Percentiles rank a stretch among this genome's conserved stretches.
Conservation (phyloP, 257 asterid genomes). For the Plantago elongata region DNA sequence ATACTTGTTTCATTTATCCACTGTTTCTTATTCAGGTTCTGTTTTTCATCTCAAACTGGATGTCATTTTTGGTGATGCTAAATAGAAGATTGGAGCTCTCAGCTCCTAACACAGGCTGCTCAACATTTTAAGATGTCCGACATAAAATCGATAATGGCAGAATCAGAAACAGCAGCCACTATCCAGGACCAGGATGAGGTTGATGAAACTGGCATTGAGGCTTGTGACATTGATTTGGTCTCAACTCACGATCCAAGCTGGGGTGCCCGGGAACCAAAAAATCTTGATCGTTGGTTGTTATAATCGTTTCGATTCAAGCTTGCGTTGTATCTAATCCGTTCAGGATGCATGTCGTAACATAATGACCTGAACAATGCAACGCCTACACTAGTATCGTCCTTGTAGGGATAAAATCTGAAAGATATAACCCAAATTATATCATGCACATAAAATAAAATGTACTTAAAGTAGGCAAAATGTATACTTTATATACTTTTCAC, state of each 20-base stretch:
- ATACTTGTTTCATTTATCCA: neutral
- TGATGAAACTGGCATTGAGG: constrained; percentile 30
- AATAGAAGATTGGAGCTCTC: constrained; percentile 91
- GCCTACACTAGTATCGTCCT: too few relatives aligned
- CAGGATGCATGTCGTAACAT: too few relatives aligned
- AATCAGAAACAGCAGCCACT: constrained; percentile 45
- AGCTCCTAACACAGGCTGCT: constrained; percentile 92
- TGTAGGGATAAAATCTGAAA: too few relatives aligned
- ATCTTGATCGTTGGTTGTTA: too few relatives aligned
- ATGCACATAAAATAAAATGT: too few relatives aligned
- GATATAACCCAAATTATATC: too few relatives aligned
- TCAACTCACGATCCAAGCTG: constrained; percentile 27
- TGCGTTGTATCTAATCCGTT: too few relatives aligned
- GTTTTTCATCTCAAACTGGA: constrained; percentile 90
- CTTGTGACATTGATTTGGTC: constrained; percentile 31
- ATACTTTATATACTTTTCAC: too few relatives aligned
- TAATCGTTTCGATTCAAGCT: too few relatives aligned
- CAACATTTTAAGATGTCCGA: constrained; percentile 84
- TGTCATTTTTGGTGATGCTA: constrained; percentile 93
- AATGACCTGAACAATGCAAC: too few relatives aligned
- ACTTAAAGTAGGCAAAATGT: too few relatives aligned
- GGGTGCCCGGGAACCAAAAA: constrained; percentile 26
- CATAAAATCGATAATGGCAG: constrained; percentile 50
- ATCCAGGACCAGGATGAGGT: constrained; percentile 67
- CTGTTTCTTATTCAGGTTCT: constrained; percentile 39